Evolutionary conservation across 176 grass and related monocot species (phyloP).

Genomic region (Musa beccarii): DNA sequence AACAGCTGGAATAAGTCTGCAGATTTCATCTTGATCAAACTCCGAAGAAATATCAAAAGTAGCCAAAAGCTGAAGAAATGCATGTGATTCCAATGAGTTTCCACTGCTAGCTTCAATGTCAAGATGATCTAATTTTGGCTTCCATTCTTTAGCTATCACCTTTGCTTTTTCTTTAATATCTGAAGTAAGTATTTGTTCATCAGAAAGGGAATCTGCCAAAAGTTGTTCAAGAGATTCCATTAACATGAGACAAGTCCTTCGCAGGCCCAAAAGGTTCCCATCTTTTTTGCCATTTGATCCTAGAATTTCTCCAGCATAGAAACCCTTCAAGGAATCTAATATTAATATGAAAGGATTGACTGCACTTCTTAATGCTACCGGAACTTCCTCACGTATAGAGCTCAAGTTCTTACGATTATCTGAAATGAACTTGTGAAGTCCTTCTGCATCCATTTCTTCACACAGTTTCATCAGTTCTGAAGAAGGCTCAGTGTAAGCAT

Average conservation of each 20-base stretch:
- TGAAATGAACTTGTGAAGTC: conserved; percentile 81
- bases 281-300: conserved; percentile 77
- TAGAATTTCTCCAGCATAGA: conserved; percentile 38
- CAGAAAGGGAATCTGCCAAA: conserved; percentile 18
- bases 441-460: conserved; percentile 69
- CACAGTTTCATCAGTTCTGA: conserved; percentile 58
- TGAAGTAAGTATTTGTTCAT: conserved; percentile 31
- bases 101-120: conserved; percentile 85
- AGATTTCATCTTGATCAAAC: conserved; percentile 61
- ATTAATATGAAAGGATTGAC: conserved; percentile 42
- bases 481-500: conserved; percentile 29
- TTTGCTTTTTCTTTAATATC: conserved; percentile 52
- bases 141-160: conserved; percentile 63
- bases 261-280: conserved; percentile 69
- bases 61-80: conserved; percentile 91
- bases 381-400: conserved; percentile 74
- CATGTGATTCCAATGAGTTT: conserved; percentile 90
- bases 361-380: conserved; percentile 48
- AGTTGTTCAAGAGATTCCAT: conserved; percentile 80
- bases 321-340: conserved; percentile 49
- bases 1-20: conserved; percentile 76
- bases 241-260: conserved; percentile 87
- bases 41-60: conserved; percentile 63
- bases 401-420: conserved; percentile 80
- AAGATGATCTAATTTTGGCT: conserved; percentile 58